A percentile compares a stretch with the other conserved stretches of the same genome.
These are phyloP conservation scores for Ophiostoma himal-ulmi DNA, from an alignment of 2,329 filamentous ascomycete genomes.

Conservation along the genomic window DNA sequence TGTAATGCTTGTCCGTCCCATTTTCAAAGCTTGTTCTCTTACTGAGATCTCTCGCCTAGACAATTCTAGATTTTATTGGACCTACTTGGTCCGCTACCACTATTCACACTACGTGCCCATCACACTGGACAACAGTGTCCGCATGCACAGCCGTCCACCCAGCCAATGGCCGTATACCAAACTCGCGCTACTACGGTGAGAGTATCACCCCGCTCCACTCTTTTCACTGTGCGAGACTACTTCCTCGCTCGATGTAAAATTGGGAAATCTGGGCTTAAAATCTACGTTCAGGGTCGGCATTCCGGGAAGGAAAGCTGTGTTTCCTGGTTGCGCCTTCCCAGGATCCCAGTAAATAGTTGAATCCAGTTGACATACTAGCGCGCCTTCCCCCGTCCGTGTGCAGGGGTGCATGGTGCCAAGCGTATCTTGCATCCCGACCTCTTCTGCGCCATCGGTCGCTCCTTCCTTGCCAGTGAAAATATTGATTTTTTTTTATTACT, in stretches of 20 bases:
- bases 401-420: not conserved
- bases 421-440: conserved; percentile 6
- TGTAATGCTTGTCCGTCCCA: not conserved
- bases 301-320: conserved; percentile 4
- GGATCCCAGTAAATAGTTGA: not conserved
- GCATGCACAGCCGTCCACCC: not conserved
- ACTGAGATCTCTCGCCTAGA: not conserved
- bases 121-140: not conserved
- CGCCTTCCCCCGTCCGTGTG: conserved; percentile 5
- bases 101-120: not conserved
- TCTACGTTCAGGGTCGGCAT: not conserved
- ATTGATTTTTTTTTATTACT: not conserved
- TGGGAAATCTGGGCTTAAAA: not conserved
- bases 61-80: not conserved
- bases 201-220: not conserved
- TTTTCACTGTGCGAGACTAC: not conserved
- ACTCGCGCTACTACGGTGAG: conserved; percentile 13
- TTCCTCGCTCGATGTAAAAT: not conserved
- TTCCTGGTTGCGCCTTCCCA: conserved; percentile 6
- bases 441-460: not conserved
- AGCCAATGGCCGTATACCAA: conserved; percentile 14
- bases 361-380: conserved; percentile 4
- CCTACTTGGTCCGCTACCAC: not conserved
- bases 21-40: not conserved
- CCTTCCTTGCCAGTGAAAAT: not conserved